Evolutionary conservation across 1,284 basidiomycete species (phyloP).

Genomic region (Moesziomyces parantarcticus): DNA sequence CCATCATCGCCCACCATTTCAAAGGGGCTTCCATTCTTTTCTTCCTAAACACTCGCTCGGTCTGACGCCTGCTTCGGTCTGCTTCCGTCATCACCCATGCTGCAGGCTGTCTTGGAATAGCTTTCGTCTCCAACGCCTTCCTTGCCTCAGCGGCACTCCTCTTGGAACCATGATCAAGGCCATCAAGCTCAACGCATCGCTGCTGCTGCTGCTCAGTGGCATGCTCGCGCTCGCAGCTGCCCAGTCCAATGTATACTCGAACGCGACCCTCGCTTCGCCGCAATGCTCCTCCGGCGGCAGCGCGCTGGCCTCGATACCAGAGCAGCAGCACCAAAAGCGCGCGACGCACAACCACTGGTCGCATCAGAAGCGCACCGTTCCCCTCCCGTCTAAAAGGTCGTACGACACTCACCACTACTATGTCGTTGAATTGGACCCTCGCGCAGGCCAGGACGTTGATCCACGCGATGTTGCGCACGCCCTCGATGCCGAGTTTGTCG

Average conservation of each 20-base stretch:
- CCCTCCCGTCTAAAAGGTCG: slow-evolving; percentile 59
- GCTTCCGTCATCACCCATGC: too few relatives aligned
- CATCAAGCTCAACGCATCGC: slow-evolving; percentile 26
- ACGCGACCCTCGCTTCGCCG: slow-evolving; percentile 10
- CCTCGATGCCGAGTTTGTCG: slow-evolving; percentile 86
- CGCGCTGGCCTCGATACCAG: not conserved
- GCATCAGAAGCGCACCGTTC: slow-evolving; percentile 39
- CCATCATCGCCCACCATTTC: too few relatives aligned
- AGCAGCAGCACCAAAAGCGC: slow-evolving; percentile 22
- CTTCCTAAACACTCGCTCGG: too few relatives aligned
- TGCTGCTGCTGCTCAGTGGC: slow-evolving; percentile 34
- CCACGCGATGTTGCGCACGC: slow-evolving; percentile 70
- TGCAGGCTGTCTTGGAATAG: too few relatives aligned
- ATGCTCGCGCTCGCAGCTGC: slow-evolving; percentile 25
- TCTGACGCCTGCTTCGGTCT: too few relatives aligned
- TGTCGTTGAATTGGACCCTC: slow-evolving; percentile 80
- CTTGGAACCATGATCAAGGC: slow-evolving; percentile 11
- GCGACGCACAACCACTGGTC: slow-evolving; percentile 25
- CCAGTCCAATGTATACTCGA: slow-evolving; percentile 1
- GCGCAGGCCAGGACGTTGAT: slow-evolving; percentile 69
- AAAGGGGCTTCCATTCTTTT: too few relatives aligned
- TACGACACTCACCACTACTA: slow-evolving; percentile 91
- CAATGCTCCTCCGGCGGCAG: slow-evolving; percentile 14
- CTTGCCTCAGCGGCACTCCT: not conserved
- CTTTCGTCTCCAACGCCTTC: too few relatives aligned